These are phyloP conservation scores for Aspergillus amoenus DNA, from an alignment of 2,329 filamentous ascomycete genomes.

Conservation along the genomic window DNA sequence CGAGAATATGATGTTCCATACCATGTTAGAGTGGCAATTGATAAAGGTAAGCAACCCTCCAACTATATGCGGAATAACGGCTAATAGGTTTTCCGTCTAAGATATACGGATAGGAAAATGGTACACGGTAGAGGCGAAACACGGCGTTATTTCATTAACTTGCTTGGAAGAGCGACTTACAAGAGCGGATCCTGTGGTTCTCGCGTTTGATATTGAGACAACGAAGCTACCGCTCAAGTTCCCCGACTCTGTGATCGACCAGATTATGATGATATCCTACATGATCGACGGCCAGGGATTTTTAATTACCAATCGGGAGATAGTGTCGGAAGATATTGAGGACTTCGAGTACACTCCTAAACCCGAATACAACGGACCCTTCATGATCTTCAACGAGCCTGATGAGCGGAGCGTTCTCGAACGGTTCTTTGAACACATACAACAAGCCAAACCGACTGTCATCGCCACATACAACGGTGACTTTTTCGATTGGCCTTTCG, in stretches of 20 bases:
- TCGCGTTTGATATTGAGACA: conserved; percentile 99
- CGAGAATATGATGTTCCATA: conserved; percentile 99
- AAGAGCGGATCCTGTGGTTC: conserved; percentile 92
- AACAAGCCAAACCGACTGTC: conserved; percentile 89
- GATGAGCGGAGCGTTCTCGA: conserved; percentile 86
- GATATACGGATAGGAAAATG: conserved; percentile 95
- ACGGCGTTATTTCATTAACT: conserved; percentile 78
- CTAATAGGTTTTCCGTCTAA: conserved; percentile 38
- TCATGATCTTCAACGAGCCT: conserved; percentile 98
- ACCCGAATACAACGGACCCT: conserved; percentile 90
- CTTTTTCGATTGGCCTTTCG: conserved; percentile 99
- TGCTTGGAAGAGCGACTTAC: conserved; percentile 85
- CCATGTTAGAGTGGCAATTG: conserved; percentile 97
- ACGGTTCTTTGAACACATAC: conserved; percentile 92
- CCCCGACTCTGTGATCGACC: conserved; percentile 88
- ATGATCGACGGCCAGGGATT: conserved; percentile 99
- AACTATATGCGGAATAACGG: not conserved
- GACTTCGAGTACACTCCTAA: conserved; percentile 99
- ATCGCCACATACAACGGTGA: conserved; percentile 99
- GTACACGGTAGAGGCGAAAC: conserved; percentile 94
- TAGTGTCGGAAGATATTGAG: conserved; percentile 93
- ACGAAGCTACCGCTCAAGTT: conserved; percentile 95
- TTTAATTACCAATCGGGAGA: conserved; percentile 94
- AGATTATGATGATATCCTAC: conserved; percentile 99
- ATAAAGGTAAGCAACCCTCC: conserved; percentile 60